Percentiles rank a stretch among this genome's conserved stretches.
Evolutionary conservation across 768 basidiomycete species (phyloP).

Genomic region (Suillus subluteus): DNA sequence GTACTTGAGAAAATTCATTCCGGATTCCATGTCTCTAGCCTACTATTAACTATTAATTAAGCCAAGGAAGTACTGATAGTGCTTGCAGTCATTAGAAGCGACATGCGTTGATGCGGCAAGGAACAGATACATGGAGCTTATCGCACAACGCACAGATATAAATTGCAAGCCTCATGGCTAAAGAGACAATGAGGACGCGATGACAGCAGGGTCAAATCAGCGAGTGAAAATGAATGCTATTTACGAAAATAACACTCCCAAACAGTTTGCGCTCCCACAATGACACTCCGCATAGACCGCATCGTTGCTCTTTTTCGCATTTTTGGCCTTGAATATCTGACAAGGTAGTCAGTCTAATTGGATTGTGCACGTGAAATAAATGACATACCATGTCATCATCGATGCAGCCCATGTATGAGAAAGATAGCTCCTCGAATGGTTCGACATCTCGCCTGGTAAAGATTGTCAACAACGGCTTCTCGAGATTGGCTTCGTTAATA

Average conservation of each 20-base stretch:
- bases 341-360: constrained; percentile 11
- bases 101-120: background rate
- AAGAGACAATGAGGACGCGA: background rate
- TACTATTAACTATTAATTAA: background rate
- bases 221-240: constrained; percentile 3
- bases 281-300: constrained; percentile 52
- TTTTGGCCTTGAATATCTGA: background rate
- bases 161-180: background rate
- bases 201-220: background rate
- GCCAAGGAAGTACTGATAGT: background rate
- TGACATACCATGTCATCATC: constrained; percentile 32
- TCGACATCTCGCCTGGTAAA: constrained; percentile 70
- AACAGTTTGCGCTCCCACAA: constrained; percentile 58
- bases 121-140: background rate
- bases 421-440: constrained; percentile 72
- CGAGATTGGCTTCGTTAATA: constrained; percentile 73
- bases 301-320: constrained; percentile 29
- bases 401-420: constrained; percentile 70
- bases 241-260: constrained; percentile 40
- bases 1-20: background rate
- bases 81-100: background rate
- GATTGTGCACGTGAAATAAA: background rate
- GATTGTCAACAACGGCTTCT: constrained; percentile 69
- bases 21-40: background rate
- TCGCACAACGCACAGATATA: background rate